These are phyloP conservation scores for Pleurotus tuber-regium DNA, from an alignment of 768 basidiomycete species.

Conservation along the genomic window DNA sequence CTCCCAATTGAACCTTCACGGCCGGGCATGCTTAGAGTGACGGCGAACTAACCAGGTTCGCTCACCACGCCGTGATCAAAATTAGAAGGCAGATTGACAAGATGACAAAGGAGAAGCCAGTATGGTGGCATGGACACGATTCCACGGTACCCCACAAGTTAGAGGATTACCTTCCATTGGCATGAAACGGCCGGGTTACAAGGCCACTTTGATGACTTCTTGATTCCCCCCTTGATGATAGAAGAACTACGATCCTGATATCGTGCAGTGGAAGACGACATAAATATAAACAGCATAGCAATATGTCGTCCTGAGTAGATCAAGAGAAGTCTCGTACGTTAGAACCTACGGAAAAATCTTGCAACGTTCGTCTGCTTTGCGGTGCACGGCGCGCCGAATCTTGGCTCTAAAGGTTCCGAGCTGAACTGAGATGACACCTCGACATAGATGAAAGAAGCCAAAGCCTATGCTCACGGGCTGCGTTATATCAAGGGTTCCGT, in stretches of 20 bases:
- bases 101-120: background rate
- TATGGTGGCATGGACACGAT: background rate
- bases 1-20: no score
- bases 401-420: background rate
- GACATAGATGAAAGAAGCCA: conserved; percentile 6
- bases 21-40: no score
- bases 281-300: background rate
- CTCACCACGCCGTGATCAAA: background rate
- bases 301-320: no score
- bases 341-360: no score
- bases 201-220: background rate
- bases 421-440: conserved; percentile 6
- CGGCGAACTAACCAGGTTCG: background rate
- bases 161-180: background rate
- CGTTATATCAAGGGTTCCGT: background rate
- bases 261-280: background rate
- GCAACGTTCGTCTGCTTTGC: no score
- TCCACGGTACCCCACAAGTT: background rate
- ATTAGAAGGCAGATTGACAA: background rate
- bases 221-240: conserved; percentile 8
- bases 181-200: conserved; percentile 1
- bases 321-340: no score
- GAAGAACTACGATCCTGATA: background rate
- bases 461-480: conserved; percentile 1
- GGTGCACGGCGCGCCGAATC: no score